Evolutionary conservation across 2,329 filamentous ascomycete genomes (phyloP).

Genomic region (Lasiodiplodia hormozganensis): DNA sequence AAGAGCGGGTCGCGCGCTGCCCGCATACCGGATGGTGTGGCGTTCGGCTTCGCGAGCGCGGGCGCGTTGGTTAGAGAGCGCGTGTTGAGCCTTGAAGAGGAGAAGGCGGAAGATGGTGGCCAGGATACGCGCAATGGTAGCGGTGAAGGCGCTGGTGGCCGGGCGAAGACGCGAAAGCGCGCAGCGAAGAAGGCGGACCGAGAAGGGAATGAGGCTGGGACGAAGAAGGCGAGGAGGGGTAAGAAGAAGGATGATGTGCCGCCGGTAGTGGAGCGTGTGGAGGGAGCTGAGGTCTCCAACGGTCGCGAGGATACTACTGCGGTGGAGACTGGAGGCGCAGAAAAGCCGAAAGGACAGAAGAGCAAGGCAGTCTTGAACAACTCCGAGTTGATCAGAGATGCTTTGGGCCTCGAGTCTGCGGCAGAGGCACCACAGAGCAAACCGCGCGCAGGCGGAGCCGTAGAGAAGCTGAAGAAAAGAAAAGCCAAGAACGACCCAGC

Average conservation of each 20-base stretch:
- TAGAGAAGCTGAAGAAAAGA: background rate
- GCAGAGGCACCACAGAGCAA: constrained; percentile 33
- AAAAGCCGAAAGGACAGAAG: constrained; percentile 27
- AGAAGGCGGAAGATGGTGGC: constrained; percentile 28
- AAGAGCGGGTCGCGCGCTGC: constrained; percentile 38
- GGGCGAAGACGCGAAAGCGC: constrained; percentile 20
- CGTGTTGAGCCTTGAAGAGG: constrained; percentile 36
- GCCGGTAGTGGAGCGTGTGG: background rate
- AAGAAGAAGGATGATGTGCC: background rate
- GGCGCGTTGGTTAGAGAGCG: constrained; percentile 41
- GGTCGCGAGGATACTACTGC: background rate
- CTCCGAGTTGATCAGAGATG: constrained; percentile 7
- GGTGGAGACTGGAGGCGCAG: background rate
- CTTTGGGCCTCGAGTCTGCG: background rate
- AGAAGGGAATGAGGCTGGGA: background rate
- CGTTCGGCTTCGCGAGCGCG: constrained; percentile 44
- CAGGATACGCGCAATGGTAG: background rate
- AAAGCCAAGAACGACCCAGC: background rate
- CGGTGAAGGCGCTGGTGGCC: background rate
- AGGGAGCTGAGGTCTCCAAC: background rate
- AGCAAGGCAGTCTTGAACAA: background rate
- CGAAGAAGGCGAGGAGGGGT: constrained; percentile 31
- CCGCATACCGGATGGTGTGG: constrained; percentile 36
- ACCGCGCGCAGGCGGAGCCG: background rate
- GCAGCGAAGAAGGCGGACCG: background rate